Evolutionary conservation across 139 green algal species (phyloP).

Genomic region (Chlamydomonas asymmetrica): DNA sequence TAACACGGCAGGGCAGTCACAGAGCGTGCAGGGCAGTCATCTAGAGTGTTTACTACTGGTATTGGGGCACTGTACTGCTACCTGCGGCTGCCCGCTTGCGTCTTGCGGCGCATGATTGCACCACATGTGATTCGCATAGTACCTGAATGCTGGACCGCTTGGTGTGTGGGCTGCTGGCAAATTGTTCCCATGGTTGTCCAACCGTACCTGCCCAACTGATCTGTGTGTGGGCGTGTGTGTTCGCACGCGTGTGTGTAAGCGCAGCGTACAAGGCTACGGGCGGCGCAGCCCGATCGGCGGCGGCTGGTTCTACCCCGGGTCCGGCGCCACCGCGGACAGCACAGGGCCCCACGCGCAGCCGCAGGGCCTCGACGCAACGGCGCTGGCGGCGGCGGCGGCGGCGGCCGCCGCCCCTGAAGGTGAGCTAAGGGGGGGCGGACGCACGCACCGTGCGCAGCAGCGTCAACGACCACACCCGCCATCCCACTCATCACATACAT

Average conservation of each 20-base stretch:
- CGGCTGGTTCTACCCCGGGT: slow-evolving; percentile 81
- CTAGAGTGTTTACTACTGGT: too few relatives aligned
- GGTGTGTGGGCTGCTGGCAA: neutral
- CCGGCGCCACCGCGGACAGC: slow-evolving; percentile 78
- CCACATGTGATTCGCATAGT: neutral
- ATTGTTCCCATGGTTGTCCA: too few relatives aligned
- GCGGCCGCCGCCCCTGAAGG: neutral
- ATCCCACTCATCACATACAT: neutral
- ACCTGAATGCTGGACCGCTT: neutral
- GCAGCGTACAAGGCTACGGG: slow-evolving; percentile 78
- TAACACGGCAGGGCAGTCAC: too few relatives aligned
- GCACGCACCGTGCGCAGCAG: too few relatives aligned
- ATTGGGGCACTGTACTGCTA: too few relatives aligned
- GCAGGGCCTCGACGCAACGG: neutral
- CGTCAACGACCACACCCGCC: neutral
- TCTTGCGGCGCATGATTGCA: neutral
- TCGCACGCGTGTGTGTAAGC: too few relatives aligned
- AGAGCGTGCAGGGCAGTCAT: too few relatives aligned
- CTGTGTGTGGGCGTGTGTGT: too few relatives aligned
- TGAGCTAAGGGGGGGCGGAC: too few relatives aligned
- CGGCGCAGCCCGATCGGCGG: slow-evolving; percentile 29
- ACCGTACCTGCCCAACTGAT: too few relatives aligned
- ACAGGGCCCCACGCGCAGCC: slow-evolving; percentile 11
- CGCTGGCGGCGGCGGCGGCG: slow-evolving; percentile 1
- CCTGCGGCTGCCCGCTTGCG: neutral